Evolutionary conservation across 2,329 filamentous ascomycete genomes (phyloP), one percentile per base, ranked within the genome.

Genomic region (Rhinocladiella similis): DNA sequence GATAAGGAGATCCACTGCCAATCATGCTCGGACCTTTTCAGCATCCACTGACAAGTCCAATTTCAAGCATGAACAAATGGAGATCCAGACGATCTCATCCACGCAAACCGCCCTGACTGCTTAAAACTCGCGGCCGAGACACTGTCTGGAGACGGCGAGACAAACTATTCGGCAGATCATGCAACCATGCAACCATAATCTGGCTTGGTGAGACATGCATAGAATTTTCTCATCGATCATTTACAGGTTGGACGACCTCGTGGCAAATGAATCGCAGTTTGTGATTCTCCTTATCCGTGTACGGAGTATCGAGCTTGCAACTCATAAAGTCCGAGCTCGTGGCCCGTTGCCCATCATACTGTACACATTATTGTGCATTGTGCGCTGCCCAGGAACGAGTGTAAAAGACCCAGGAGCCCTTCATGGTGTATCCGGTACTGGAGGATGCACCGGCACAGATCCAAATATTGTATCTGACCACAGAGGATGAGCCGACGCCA

Each of bases 151-250:
- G 50, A 57, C 35, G 22, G 54, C 48, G 42, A 62, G 53, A 57
- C 47, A 54, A 20, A n/a, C 33, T 46, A 12, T 33, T 50, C 46
- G 43, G 56, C 38, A 53, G 52, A 63, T 56, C 50, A 51, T 54
- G 56, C 59, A 57, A 47, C 51, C 50, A 51, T 54, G 56, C 59
- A 59, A 47, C 51, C 36, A 52, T 25, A 27, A 53, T 33, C 50
- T 25, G 43, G 46, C 25, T 36, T 58, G 59, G 59, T 63, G 61
- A 63, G 61, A 63, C 61, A 63, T 62, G 56, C 59, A 57, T 53
- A 29, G 22, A 35, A 49, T 50, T 52, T 47, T 48, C 47, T 46
- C 29, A 33, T 49, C 51, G 19, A 54, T 50, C 47, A 62, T 53
- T 61, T 62, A 27, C 43, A 18, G 38, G 14, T 19, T 53, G 27